Evolutionary conservation across 2,329 filamentous ascomycete genomes (phyloP), one percentile per base, ranked within the genome.

Genomic region (Aspergillus spinulosporus): DNA sequence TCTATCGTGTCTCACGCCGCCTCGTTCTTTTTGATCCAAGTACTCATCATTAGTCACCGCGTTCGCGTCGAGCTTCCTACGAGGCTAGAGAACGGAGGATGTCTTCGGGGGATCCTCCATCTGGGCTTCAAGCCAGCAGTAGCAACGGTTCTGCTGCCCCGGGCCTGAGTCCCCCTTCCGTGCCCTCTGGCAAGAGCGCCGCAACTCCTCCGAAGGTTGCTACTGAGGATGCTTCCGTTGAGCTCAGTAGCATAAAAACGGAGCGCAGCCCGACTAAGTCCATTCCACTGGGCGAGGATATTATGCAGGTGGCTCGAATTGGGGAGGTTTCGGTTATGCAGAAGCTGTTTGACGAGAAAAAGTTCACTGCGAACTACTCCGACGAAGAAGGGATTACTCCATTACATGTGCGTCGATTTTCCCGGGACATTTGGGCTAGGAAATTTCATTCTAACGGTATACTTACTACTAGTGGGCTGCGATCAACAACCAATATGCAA

Each of bases 401-500:
- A 60, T 77, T 99, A 74, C 94, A 97, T 81, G 93, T 97, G 82
- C 67, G 84, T 78, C 48, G 47, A 56, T 14, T 14, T 21, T 29
- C 26, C n/a, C 7, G 9, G 5, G 37, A 15, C 15, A 21, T 5
- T 31, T 43, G 12, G 36, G 9, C n/a, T 8, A 7, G 8, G 37
- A 11, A 21, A 28, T 31, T 4, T 37, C 21, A 29, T 52, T 8
- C 43, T 52, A 40, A 52, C 43, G 34, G 21, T 42, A 8, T 29
- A 37, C 34, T 52, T 47, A 28, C 49, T 56, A 64, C 52, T 71
- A 99, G 91, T 99, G 94, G 94, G 94, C 94, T 46, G 91, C 95
- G 37, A 97, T 99, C 74, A 99, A 99, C 78, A 97, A 97, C 71
- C 94, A 97, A 73, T 95, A 93, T 78, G 90, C 90, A 64, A 92